A percentile compares a stretch with the other conserved stretches of the same genome.
These are phyloP conservation scores for Casuarina cunninghamiana DNA, from an alignment of 306 rosid genomes.

Conservation along the genomic window DNA sequence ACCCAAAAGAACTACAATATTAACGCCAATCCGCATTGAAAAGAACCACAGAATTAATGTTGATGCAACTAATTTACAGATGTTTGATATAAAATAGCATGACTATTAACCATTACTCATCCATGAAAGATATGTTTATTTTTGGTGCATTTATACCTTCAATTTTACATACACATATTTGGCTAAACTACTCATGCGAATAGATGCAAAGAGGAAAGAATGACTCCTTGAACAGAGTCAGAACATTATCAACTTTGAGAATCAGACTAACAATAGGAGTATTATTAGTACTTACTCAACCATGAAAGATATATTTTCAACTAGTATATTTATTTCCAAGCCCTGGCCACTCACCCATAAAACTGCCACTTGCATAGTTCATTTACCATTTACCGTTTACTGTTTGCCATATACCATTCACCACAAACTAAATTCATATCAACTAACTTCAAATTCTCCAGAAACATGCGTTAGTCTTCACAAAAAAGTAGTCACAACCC, in stretches of 20 bases:
- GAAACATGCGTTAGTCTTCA: not conserved
- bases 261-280: not conserved
- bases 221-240: not conserved
- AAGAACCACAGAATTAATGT: not conserved
- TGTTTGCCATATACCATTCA: not conserved
- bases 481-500: not conserved
- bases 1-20: not conserved
- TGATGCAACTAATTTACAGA: not conserved
- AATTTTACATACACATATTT: not conserved
- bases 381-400: not conserved
- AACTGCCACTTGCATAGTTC: slow-evolving; percentile 5
- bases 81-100: not conserved
- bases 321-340: not conserved
- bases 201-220: slow-evolving; percentile 17
- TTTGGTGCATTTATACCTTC: not conserved
- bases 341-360: not conserved
- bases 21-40: not conserved
- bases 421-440: not conserved
- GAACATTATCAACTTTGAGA: not conserved
- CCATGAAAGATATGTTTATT: not conserved
- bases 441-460: not conserved
- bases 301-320: not conserved
- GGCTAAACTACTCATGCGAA: slow-evolving; percentile 13
- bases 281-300: not conserved
- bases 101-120: not conserved